Base-by-base conservation (phyloP, 139 green algal species). In the Micromonas pusilla region DNA sequence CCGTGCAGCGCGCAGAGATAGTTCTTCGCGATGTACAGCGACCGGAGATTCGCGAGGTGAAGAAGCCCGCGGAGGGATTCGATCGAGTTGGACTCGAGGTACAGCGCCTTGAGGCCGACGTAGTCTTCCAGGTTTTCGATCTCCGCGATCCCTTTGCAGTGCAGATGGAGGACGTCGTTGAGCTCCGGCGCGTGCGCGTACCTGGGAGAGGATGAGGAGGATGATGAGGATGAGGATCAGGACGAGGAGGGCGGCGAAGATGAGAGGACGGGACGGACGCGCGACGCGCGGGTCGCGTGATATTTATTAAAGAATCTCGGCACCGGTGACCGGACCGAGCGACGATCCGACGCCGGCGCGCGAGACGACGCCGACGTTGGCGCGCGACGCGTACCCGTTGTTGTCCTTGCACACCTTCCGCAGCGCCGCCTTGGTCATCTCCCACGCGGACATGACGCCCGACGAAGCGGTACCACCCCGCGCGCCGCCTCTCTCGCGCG, bases 131-230 rank as follows among this genome's bases (percentile, higher is more conserved):
- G 36, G 71, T 37, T 90, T 53, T 92, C 73, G 20, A 93, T 73
- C 72, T 85, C 84, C 0, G 76, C 84, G 54, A 93, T 92, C 45
- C 87, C 88, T 31, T 91, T 92, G 86, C 87, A 87, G 70, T 92
- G 87, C 33, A 93, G 79, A 67, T 93, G 87, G 2, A 93, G 83
- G 1, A 93, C 77, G 57, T 93, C 88, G 72, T 93, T 93, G 5
- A 93, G 86, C 74, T 88, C 85, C 2, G 88, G 89, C 0, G 76
- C 84, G 63, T 78, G 85, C 4, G 81, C 78, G 68, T 92, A 93
- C 54, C 88, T 92, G 83, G 54, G n/a, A n/a, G n/a, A n/a, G n/a
- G n/a, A n/a, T n/a, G n/a, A n/a, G n/a, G n/a, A n/a, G n/a, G n/a
- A n/a, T n/a, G n/a, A n/a, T n/a, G n/a, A n/a, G n/a, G n/a, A n/a